Evolutionary conservation across 2,329 filamentous ascomycete genomes (phyloP), one percentile per base, ranked within the genome.

Genomic region (Exophiala viscosa): DNA sequence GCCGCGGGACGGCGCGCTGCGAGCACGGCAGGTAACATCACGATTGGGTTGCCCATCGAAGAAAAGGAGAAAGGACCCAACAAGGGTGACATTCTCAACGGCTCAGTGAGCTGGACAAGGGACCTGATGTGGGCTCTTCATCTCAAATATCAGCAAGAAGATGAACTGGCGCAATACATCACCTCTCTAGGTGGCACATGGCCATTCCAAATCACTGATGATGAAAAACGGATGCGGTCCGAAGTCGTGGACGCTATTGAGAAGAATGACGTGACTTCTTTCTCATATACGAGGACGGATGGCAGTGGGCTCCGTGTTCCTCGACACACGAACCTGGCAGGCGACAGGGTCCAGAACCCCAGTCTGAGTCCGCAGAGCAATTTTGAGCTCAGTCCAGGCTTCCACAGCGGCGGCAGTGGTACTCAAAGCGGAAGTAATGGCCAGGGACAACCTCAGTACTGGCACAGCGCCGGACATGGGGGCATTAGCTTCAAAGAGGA

Each of bases 51-150:
- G 28, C 92, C 93, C 0, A 81, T 95, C 33, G 93, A 99, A 64
- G 93, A 97, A 62, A 97, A 97, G 69, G 93, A 99, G 73, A 97
- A 97, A 68, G 93, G 93, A 0, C 93, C 93, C 5, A 97, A 97
- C 77, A 99, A 99, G 74, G 93, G 93, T 44, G 93, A 99, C 64
- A 97, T 99, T 54, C 85, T 99, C 64, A 97, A 97, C 66, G 92
- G 93, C 28, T 88, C 92, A 32, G 93, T 97, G 48, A 90, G 90
- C 72, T 99, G 93, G 93, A 96, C 90, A 56, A 84, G 92, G 58
- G 93, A 99, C 73, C 78, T 99, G 47, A 96, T 97, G 90, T 97
- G 93, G 93, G 86, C 95, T 75, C 76, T 96, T 54, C 85, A 96
- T 66, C 80, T 88, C 66, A 95, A 95, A 73, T 80, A 95, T 60